Conservation (phyloP, 2,329 filamentous ascomycete genomes). For the Aspergillus ochraceus region DNA sequence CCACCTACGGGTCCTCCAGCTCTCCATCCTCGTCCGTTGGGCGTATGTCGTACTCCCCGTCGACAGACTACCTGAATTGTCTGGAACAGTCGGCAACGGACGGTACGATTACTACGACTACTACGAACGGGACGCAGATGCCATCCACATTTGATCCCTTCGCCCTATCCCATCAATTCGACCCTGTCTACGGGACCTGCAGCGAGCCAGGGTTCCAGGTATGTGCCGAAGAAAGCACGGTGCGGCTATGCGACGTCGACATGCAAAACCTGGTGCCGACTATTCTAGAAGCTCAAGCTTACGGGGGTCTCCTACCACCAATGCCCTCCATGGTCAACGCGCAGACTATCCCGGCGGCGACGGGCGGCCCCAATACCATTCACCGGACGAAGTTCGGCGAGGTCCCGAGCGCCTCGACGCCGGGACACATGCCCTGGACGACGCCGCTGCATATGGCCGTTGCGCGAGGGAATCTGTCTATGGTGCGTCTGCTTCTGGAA, state of each 20-base stretch:
- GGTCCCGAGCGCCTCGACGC: not conserved
- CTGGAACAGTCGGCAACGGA: not conserved
- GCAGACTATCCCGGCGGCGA: not conserved
- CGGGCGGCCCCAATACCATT: not conserved
- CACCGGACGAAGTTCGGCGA: not conserved
- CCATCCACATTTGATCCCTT: not conserved
- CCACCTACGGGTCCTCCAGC: not conserved
- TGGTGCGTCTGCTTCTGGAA: slow-evolving; percentile 1
- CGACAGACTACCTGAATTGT: not conserved
- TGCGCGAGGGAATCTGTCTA: slow-evolving; percentile 1
- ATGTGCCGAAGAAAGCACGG: not conserved
- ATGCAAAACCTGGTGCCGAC: not conserved
- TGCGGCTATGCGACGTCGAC: not conserved
- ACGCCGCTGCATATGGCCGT: slow-evolving; percentile 4
- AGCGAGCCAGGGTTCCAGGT: not conserved
- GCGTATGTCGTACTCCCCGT: not conserved
- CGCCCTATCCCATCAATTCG: not conserved
- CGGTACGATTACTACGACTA: not conserved
- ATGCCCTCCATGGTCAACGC: not conserved
- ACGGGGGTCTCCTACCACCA: not conserved
- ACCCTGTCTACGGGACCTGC: not conserved
- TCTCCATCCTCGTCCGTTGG: not conserved
- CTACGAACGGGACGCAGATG: not conserved
- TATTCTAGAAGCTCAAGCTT: not conserved
- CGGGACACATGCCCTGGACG: not conserved